Base-by-base conservation (phyloP, 139 green algal genomes). In the Raphidocelis subcapitata region DNA sequence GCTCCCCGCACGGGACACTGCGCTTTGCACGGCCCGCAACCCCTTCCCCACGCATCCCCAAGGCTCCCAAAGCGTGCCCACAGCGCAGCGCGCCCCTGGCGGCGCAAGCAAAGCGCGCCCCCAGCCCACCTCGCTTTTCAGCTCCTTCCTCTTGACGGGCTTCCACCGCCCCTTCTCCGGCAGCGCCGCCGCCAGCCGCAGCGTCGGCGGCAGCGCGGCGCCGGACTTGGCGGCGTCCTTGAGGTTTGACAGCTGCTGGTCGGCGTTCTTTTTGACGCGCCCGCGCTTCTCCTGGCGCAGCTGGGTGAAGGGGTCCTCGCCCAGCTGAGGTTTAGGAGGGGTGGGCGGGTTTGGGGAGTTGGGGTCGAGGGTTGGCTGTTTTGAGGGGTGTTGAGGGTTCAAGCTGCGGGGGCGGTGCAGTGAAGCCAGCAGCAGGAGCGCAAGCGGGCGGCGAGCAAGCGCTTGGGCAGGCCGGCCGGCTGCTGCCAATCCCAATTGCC, bases 271-370 rank as follows among this genome's bases (percentile, higher is more conserved):
- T 54, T 81, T 82, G 32, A 97, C 80, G 2, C 92, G 81, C 70
- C 92, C 86, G 65, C 87, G 89, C 86, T 94, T 95, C 54, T 94
- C 88, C 24, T 80, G 54, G 21, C 76, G 76, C 76, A 91, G 54
- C 41, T 76, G 63, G 0, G 86, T 85, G 74, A 99, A 99, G 4
- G 95, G 95, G 67, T 98, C 94, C 74, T 94, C 91, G 8, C 90
- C 92, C 12, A 36, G 36, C 44, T 33, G 37, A 20, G 41, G n/a
- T 12, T 5, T 16, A 28, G 64, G 5, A 57, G 23, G 64, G 24
- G 12, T 59, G 36, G 64, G 32, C 10, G 10, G 24, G 36, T 20
- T 16, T 59, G 36, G 33, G 23, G 41, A 15, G 23, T 32, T 21
- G 64, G 10, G 64, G 41, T 32, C 55, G n/a, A 15, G 64, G 64